Evolutionary conservation across 2,329 filamentous ascomycete genomes (phyloP), one percentile per base, ranked within the genome.

Genomic region (Talaromyces piceae): DNA sequence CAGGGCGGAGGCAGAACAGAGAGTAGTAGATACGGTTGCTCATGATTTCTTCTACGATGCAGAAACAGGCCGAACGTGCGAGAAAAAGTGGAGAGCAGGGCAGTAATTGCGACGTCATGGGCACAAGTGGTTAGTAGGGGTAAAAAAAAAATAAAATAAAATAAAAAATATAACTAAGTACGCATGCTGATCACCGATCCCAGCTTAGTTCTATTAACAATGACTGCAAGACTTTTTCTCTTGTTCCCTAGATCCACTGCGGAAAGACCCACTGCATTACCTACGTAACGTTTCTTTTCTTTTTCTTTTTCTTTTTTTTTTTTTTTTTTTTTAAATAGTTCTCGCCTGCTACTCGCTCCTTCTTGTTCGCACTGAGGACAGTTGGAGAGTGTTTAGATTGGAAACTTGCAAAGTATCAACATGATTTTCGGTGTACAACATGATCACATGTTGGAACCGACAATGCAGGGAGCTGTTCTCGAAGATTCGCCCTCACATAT

Each of bases 21-120:
- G n/a, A n/a, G n/a, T n/a, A n/a, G n/a, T n/a, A n/a, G 6, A 28
- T 28, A 28, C 26, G 26, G 6, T 9, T 37, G 33, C 33, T 37
- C 33, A 37, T 37, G 33, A 13, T 18, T 37, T 18, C 20, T 20
- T 20, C 20, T 37, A 13, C 28, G 30, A n/a, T 33, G 33, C 5
- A 20, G 33, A n/a, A 47, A 54, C 49, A 53, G 39, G 53, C 51
- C 53, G 57, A 59, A n/a, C n/a, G n/a, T n/a, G n/a, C n/a, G n/a
- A n/a, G n/a, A 55, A 49, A n/a, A 18, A 28, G 37, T 53, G 47
- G 45, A 49, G 27, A 18, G 20, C 18, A 41, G 39, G n/a, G 33
- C 33, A 44, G 54, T 64, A 61, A 66, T 61, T 56, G 54, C 60
- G 64, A 67, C 64, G 64, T 67, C 64, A 66, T 66, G 62, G 63